Conservation (phyloP, 2,329 filamentous ascomycete genomes). For the Colletotrichum destructivum region DNA sequence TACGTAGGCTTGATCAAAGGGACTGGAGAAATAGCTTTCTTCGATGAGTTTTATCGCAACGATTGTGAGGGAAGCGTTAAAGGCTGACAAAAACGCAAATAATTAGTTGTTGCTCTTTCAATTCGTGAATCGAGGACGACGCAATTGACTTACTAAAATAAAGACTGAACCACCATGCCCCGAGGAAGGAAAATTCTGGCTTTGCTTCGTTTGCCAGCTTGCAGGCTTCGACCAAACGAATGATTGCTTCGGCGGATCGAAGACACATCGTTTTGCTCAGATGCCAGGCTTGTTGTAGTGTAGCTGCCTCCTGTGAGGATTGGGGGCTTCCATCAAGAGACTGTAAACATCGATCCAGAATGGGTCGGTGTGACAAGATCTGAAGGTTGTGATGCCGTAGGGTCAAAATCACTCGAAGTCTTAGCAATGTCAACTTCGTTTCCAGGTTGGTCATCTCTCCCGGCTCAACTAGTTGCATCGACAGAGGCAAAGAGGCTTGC, state of each 20-base stretch:
- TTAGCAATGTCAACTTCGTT: slow-evolving; percentile 45
- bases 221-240: slow-evolving; percentile 44
- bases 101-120: not conserved
- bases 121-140: too few species aligned
- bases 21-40: not conserved
- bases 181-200: slow-evolving; percentile 44
- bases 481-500: slow-evolving; percentile 52
- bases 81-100: not conserved
- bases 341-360: slow-evolving; percentile 46
- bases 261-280: slow-evolving; percentile 45
- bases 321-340: slow-evolving; percentile 31
- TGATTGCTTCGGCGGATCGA: slow-evolving; percentile 45
- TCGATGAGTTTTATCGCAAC: slow-evolving; percentile 35
- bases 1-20: not conserved
- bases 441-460: slow-evolving; percentile 45
- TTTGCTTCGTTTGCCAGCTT: slow-evolving; percentile 35
- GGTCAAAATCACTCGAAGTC: slow-evolving; percentile 57
- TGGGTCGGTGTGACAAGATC: slow-evolving; percentile 51
- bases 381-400: slow-evolving; percentile 52
- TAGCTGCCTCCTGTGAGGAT: slow-evolving; percentile 36
- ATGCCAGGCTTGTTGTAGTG: slow-evolving; percentile 44
- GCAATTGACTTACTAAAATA: slow-evolving; percentile 48
- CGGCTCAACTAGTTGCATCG: slow-evolving; percentile 47
- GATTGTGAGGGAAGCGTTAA: slow-evolving; percentile 34
- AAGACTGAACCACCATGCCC: slow-evolving; percentile 52